Base-by-base conservation (phyloP, 1,284 basidiomycete species). In the Tilletia indica region DNA sequence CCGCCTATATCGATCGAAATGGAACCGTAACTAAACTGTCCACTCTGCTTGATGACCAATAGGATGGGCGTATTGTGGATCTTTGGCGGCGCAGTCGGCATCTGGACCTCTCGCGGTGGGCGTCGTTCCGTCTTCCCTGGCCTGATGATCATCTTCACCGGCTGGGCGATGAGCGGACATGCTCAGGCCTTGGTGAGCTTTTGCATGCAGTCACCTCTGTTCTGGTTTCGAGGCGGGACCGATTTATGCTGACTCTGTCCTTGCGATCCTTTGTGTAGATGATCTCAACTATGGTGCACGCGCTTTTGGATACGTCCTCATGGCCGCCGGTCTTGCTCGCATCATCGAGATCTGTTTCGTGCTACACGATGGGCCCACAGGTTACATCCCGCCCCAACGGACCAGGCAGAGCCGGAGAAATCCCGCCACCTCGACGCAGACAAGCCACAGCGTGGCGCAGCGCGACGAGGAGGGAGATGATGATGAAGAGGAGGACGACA, bases 131-230 rank as follows among this genome's bases (percentile, higher is more conserved):
- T 96, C 31, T 87, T 96, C 2, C 94, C 95, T 1, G 89, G 89
- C 19, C 74, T 94, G 45, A 93, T 97, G 92, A 93, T 79, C 71
- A 69, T 72, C 19, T 21, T 78, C n/a, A 80, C 80, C 12, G 95
- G 95, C 2, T 97, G 93, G 91, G 94, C 92, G 0, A 96, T 97
- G 93, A 92, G 92, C 3, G 90, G 92, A 54, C 95, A 97, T 78
- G 89, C 89, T 1, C 95, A 97, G 86, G 89, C 89, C 9, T 86
- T 94, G 69, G 91, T 90, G 89, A 87, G 95, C 66, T 93, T 92
- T 0, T 92, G 92, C 2, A 45, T 45, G 3, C 14, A 14, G 42
- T 4, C 61, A 36, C 31, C 19, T 66, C 3, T 31, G 4, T 0
- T 34, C 31, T 4, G n/a, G n/a, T n/a, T 19, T 31, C 48, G 2